Evolutionary conservation across 352 stramenopile genomes (phyloP).

Genomic region (Globisporangium sylvaticum): DNA sequence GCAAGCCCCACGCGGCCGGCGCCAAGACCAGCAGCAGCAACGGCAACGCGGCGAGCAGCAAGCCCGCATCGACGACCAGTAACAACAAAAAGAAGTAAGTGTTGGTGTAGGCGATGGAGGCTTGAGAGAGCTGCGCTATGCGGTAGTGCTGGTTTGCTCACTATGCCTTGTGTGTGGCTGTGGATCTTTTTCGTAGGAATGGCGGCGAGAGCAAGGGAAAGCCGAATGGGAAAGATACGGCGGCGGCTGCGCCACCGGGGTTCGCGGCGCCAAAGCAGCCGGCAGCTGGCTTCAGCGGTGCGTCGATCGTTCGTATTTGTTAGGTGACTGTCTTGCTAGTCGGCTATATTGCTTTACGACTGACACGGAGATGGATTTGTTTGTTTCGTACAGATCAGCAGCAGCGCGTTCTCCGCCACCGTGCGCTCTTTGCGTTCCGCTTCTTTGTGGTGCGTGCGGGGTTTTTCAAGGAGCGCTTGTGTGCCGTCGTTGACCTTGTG

Average conservation of each 20-base stretch:
- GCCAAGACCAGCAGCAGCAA: slow-evolving; percentile 19
- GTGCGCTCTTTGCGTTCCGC: slow-evolving; percentile 75
- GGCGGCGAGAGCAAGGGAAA: slow-evolving; percentile 12
- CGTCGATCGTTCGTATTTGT: too few relatives aligned
- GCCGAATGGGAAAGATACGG: slow-evolving; percentile 13
- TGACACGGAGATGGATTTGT: too few relatives aligned
- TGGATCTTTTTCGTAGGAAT: background rate
- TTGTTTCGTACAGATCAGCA: slow-evolving; percentile 35
- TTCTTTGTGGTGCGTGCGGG: slow-evolving; percentile 47
- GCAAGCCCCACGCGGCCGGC: slow-evolving; percentile 11
- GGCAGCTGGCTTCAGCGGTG: slow-evolving; percentile 12
- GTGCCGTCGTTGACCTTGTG: background rate
- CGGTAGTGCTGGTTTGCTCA: background rate
- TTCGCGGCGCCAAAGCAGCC: slow-evolving; percentile 10
- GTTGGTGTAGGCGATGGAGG: background rate
- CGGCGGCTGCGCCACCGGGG: background rate
- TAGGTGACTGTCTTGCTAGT: too few relatives aligned
- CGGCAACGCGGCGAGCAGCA: slow-evolving; percentile 1
- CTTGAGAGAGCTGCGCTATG: background rate
- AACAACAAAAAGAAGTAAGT: slow-evolving; percentile 39
- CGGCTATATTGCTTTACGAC: too few relatives aligned
- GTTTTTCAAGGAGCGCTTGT: background rate
- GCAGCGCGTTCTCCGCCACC: slow-evolving; percentile 68
- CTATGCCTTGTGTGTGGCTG: background rate
- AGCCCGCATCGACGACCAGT: background rate